phyloP scores from a whole-genome alignment of 371 early-diverging fungal genomes.

The Vairimorpha necatrix region DNA sequence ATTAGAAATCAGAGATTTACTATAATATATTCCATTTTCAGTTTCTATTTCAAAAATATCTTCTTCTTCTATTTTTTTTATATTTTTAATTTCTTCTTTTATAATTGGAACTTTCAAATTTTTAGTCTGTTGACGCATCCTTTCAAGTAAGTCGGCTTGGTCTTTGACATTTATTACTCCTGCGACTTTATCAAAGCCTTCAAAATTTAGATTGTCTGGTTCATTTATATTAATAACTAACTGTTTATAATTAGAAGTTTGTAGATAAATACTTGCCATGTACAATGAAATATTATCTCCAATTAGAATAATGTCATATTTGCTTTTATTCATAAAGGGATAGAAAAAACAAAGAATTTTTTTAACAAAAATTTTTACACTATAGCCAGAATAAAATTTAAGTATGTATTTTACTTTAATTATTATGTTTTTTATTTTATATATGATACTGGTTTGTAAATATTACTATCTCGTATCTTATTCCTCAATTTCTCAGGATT shows the following conservation, averaged over 20 bases:
- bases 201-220: neutral
- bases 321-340: neutral
- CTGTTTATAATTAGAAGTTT: slow-evolving; percentile 41
- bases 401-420: no score
- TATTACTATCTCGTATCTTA: slow-evolving; percentile 29
- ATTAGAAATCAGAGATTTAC: slow-evolving; percentile 34
- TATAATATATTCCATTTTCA: neutral
- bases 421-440: slow-evolving; percentile 32
- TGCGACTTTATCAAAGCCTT: slow-evolving; percentile 29
- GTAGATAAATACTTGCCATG: slow-evolving; percentile 48
- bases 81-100: neutral
- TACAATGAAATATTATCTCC: slow-evolving; percentile 46
- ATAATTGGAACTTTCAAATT: slow-evolving; percentile 36
- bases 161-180: slow-evolving; percentile 15
- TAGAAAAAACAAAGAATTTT: no score
- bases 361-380: neutral
- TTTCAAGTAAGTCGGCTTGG: slow-evolving; percentile 20
- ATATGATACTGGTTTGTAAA: slow-evolving; percentile 30
- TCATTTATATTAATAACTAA: slow-evolving; percentile 9
- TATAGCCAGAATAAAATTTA: neutral
- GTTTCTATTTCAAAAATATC: slow-evolving; percentile 13
- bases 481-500: slow-evolving; percentile 24
- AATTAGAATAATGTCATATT: slow-evolving; percentile 4
- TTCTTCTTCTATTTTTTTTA: neutral
- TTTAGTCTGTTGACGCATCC: slow-evolving; percentile 19